phyloP scores from a whole-genome alignment of 164 flowering plant genomes.

The Euptelea pleiosperma region DNA sequence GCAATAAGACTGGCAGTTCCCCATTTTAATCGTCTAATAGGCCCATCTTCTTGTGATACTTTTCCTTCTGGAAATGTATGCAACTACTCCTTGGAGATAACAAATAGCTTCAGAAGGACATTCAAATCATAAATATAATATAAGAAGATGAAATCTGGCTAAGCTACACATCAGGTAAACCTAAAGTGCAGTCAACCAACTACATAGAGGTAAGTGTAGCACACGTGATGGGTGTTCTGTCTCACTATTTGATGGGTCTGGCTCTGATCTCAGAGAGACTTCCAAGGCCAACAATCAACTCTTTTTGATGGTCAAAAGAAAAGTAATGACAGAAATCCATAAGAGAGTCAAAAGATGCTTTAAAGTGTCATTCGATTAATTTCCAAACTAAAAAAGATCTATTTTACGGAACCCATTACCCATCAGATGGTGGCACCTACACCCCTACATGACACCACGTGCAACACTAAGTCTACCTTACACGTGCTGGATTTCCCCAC shows the following conservation, averaged over 20 bases:
- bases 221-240: too few species aligned
- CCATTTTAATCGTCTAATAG: slow-evolving; percentile 87
- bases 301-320: neutral
- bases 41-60: slow-evolving; percentile 74
- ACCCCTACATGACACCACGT: neutral
- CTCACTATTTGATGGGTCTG: neutral
- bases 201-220: neutral
- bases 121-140: slow-evolving; percentile 12
- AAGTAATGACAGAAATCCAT: neutral
- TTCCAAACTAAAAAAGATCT: neutral
- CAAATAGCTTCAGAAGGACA: slow-evolving; percentile 18
- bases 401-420: neutral
- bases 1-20: slow-evolving; percentile 97
- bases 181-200: neutral
- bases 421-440: neutral
- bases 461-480: neutral
- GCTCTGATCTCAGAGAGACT: neutral
- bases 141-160: neutral
- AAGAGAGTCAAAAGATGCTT: neutral
- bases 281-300: neutral
- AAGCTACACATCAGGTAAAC: neutral
- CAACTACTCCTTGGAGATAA: slow-evolving; percentile 47
- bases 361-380: neutral
- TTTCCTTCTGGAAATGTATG: slow-evolving; percentile 98
- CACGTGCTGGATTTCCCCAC: neutral